A percentile compares a stretch with the other conserved stretches of the same genome.
Evolutionary conservation across 805 yeast genomes (phyloP).

Genomic region (Candida quercuum): DNA sequence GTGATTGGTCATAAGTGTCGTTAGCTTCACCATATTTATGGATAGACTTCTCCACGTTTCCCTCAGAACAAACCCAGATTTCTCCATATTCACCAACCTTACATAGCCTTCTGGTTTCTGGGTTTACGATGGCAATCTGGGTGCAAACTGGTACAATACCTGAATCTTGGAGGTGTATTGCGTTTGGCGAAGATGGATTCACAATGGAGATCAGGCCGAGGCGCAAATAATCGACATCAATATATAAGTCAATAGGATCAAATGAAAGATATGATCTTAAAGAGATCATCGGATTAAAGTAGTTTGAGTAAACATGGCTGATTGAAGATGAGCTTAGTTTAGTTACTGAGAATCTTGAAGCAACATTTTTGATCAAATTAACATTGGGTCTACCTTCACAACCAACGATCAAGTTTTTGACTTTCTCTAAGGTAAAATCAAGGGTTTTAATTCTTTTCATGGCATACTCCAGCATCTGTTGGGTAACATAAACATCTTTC

Average conservation of each 20-base stretch:
- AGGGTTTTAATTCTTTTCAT: conserved; percentile 54
- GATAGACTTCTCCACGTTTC: conserved; percentile 54
- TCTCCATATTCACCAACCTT: conserved; percentile 92
- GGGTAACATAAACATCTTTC: conserved; percentile 80
- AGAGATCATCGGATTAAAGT: conserved; percentile 76
- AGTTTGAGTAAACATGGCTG: conserved; percentile 73
- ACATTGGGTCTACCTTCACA: conserved; percentile 71
- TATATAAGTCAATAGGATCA: conserved; percentile 80
- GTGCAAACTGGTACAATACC: conserved; percentile 96
- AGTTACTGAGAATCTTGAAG: conserved; percentile 57
- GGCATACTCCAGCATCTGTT: conserved; percentile 77
- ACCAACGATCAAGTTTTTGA: conserved; percentile 81
- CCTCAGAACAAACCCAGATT: conserved; percentile 93
- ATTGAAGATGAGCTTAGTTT: conserved; percentile 64
- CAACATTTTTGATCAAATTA: conserved; percentile 49
- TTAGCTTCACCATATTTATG: conserved; percentile 42
- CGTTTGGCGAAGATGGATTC: conserved; percentile 63
- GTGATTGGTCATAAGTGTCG: conserved; percentile 25
- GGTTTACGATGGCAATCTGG: conserved; percentile 90
- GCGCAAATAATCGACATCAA: conserved; percentile 85
- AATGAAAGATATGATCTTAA: conserved; percentile 83
- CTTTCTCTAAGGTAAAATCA: conserved; percentile 45
- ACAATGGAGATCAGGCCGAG: conserved; percentile 82
- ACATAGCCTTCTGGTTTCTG: conserved; percentile 79
- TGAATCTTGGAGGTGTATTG: conserved; percentile 81